Percentiles rank a stretch among this genome's conserved stretches.
Conservation (phyloP, 768 basidiomycete genomes). For the Leccinum aurantiacum region DNA sequence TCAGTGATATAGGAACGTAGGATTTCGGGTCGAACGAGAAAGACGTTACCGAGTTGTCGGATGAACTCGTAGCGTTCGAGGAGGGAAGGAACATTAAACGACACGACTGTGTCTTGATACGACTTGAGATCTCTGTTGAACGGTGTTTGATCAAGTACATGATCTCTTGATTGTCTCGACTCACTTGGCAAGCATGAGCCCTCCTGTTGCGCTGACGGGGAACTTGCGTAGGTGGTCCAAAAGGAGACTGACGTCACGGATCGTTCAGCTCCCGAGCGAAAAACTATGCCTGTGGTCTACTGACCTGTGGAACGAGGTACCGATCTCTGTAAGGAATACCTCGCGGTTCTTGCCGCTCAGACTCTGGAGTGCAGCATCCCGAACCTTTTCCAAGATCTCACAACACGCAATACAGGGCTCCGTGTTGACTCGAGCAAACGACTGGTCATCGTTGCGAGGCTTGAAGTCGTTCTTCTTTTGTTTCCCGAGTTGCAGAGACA, state of each 20-base stretch:
- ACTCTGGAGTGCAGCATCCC: constrained; percentile 70
- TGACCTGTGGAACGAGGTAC: constrained; percentile 89
- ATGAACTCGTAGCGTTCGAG: constrained; percentile 98
- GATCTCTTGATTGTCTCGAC: constrained; percentile 27
- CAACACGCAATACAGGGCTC: constrained; percentile 89
- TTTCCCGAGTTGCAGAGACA: constrained; percentile 74
- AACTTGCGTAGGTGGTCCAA: constrained; percentile 96
- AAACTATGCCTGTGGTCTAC: constrained; percentile 6
- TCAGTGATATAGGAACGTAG: constrained; percentile 95
- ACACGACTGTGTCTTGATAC: constrained; percentile 87
- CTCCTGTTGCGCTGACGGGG: constrained; percentile 94
- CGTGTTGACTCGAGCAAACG: constrained; percentile 92
- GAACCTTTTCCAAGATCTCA: constrained; percentile 78
- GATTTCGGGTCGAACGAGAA: constrained; percentile 94
- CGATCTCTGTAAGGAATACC: constrained; percentile 89
- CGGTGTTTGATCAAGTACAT: not conserved
- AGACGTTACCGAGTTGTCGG: constrained; percentile 94
- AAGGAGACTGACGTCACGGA: constrained; percentile 56
- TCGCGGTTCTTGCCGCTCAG: constrained; percentile 93
- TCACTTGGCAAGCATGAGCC: constrained; percentile 96
- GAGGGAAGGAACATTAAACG: constrained; percentile 80
- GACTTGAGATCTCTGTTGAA: constrained; percentile 83
- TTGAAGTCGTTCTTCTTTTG: constrained; percentile 98
- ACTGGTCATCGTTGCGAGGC: constrained; percentile 92
- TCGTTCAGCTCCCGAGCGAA: constrained; percentile 10